Conservation (phyloP, 83 land plant genomes). For the Thuja plicata region DNA sequence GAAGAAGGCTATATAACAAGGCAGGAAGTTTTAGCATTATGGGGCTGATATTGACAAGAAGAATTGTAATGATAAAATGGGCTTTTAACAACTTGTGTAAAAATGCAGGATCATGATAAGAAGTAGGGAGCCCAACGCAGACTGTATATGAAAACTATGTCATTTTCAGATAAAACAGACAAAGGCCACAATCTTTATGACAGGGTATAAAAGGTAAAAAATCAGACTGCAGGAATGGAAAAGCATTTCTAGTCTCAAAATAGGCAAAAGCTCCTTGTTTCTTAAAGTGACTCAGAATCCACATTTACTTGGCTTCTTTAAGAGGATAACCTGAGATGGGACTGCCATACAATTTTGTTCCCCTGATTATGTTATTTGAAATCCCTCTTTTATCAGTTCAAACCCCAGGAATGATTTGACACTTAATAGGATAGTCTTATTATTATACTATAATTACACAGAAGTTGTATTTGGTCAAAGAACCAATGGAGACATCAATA, state of each 20-base stretch:
- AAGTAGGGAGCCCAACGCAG: no score
- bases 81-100: no score
- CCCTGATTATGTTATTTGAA: background rate
- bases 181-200: background rate
- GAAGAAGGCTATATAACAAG: background rate
- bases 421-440: background rate
- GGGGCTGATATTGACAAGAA: background rate
- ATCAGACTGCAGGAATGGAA: background rate
- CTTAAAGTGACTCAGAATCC: background rate
- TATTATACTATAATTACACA: background rate
- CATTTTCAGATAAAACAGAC: no score
- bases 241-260: background rate
- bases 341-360: background rate
- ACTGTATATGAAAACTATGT: no score
- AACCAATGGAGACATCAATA: background rate
- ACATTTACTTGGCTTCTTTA: background rate
- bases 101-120: no score
- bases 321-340: background rate
- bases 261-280: background rate
- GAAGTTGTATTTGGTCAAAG: background rate
- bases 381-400: background rate
- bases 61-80: no score
- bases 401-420: background rate
- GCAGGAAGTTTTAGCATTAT: no score
- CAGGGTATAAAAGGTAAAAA: background rate